Conservation (phyloP, 768 basidiomycete species). For the Amanita jacksonii region DNA sequence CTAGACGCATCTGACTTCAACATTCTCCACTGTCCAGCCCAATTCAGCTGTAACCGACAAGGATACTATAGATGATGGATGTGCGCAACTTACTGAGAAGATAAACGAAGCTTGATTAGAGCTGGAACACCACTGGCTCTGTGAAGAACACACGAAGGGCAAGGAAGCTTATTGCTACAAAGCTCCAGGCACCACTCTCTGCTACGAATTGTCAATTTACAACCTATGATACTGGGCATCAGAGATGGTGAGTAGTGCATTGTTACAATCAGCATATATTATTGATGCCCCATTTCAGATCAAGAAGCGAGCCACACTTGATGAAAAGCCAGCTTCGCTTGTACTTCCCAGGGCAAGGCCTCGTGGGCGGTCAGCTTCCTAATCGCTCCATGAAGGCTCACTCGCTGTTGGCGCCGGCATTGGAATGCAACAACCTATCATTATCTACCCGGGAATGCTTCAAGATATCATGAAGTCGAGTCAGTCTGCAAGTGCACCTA, state of each 20-base stretch:
- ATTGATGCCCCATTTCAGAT: neutral
- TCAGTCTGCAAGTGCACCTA: conserved; percentile 1
- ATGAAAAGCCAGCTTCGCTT: conserved; percentile 2
- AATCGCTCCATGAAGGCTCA: neutral
- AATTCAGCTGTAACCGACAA: conserved; percentile 3
- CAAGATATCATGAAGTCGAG: conserved; percentile 2
- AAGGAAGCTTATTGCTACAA: conserved; percentile 1
- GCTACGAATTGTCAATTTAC: conserved; percentile 1
- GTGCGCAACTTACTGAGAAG: conserved; percentile 1
- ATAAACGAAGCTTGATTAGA: conserved; percentile 3
- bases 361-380: conserved; percentile 1
- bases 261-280: neutral
- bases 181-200: conserved; percentile 1
- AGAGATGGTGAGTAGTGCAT: conserved; percentile 3
- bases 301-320: conserved; percentile 2
- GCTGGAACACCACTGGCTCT: conserved; percentile 3
- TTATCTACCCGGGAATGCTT: conserved; percentile 1
- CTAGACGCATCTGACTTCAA: neutral
- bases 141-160: conserved; percentile 2
- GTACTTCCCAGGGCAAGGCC: conserved; percentile 2
- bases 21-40: neutral
- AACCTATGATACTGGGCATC: neutral
- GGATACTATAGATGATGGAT: conserved; percentile 4
- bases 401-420: neutral
- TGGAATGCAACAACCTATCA: conserved; percentile 2